Percentiles rank a stretch among this genome's conserved stretches.
Conservation (phyloP, 768 basidiomycete genomes). For the Tylopilus sp. region DNA sequence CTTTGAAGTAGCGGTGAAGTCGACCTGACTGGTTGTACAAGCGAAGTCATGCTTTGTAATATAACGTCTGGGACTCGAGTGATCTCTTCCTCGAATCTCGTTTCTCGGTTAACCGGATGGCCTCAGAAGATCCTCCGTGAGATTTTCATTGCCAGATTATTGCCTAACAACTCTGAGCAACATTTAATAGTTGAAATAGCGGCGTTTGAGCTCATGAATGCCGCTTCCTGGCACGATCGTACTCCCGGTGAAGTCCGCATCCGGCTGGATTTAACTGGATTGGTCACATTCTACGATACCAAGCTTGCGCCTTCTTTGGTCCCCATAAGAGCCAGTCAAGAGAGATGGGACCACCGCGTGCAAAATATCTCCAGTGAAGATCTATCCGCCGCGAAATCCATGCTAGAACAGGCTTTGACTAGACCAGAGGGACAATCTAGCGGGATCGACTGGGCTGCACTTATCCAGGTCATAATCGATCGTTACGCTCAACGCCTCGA, state of each 20-base stretch:
- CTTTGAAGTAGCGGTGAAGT: too few relatives aligned
- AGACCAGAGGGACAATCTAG: constrained; percentile 15
- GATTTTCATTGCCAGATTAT: neutral
- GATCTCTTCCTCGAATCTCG: constrained; percentile 19
- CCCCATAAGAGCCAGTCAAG: constrained; percentile 7
- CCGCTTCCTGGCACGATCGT: constrained; percentile 25
- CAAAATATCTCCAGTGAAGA: constrained; percentile 14
- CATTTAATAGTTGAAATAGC: neutral
- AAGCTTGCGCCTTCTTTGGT: constrained; percentile 18
- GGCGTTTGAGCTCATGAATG: constrained; percentile 10
- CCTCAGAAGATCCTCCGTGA: neutral
- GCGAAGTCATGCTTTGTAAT: constrained; percentile 37
- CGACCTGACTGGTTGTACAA: too few relatives aligned
- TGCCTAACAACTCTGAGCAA: neutral
- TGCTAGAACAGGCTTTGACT: constrained; percentile 4
- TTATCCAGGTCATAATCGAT: constrained; percentile 27
- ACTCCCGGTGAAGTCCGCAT: constrained; percentile 27
- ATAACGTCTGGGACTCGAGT: constrained; percentile 27
- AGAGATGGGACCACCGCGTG: constrained; percentile 21
- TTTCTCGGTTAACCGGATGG: neutral
- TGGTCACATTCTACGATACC: constrained; percentile 29
- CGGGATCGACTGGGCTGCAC: constrained; percentile 32
- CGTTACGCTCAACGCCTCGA: constrained; percentile 33
- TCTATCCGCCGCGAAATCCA: neutral
- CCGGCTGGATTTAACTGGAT: constrained; percentile 12